Conservation (phyloP, 148 eudicot species). For the Drosera capensis region DNA sequence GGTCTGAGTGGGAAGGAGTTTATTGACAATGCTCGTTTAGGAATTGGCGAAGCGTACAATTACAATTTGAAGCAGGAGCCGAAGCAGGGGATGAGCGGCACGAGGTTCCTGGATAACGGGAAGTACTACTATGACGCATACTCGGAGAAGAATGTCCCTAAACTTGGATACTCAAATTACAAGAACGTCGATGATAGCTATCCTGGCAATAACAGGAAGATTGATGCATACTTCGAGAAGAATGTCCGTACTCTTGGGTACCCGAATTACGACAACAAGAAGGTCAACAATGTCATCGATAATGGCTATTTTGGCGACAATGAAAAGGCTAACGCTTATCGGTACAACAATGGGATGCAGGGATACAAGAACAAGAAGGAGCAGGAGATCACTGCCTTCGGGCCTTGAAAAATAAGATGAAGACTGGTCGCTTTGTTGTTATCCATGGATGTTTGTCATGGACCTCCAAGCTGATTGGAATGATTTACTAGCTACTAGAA, state of each 20-base stretch:
- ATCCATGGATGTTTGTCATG: too few relatives aligned
- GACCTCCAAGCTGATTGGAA: too few relatives aligned
- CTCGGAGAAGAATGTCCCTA: constrained; percentile 15
- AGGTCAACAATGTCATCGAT: neutral
- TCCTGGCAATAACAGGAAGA: too few relatives aligned
- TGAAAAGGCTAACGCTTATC: neutral
- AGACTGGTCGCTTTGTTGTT: too few relatives aligned
- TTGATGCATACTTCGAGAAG: too few relatives aligned
- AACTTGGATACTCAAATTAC: constrained; percentile 13
- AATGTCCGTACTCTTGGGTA: neutral
- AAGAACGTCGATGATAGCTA: too few relatives aligned
- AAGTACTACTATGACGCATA: constrained; percentile 38
- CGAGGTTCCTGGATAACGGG: constrained; percentile 64
- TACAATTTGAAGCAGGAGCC: neutral
- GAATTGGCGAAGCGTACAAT: too few relatives aligned
- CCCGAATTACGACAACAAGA: neutral
- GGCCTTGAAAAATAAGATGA: too few relatives aligned
- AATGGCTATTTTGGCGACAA: neutral
- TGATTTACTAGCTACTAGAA: too few relatives aligned
- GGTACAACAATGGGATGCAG: neutral
- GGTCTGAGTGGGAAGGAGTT: neutral
- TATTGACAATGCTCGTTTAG: neutral
- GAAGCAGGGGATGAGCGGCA: constrained; percentile 82
- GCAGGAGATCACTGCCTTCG: neutral
- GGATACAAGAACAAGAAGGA: neutral